A percentile compares a stretch with the other conserved stretches of the same genome.
Conservation (phyloP, 164 flowering plant genomes). For the Macadamia tetraphylla region DNA sequence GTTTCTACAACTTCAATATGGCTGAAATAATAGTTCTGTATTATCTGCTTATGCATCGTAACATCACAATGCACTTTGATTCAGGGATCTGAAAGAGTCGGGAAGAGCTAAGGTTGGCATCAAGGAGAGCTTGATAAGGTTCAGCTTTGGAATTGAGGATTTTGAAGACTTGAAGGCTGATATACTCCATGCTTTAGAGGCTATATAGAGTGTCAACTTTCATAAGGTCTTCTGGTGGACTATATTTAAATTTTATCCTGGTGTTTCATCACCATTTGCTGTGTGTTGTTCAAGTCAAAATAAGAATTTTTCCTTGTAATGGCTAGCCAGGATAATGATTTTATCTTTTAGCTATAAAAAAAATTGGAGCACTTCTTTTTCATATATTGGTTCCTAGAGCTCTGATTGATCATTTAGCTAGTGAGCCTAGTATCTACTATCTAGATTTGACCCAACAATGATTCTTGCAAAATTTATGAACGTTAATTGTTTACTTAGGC, state of each 20-base stretch:
- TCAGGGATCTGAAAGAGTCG: conserved; percentile 72
- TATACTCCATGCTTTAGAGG: conserved; percentile 74
- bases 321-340: too few relatives aligned
- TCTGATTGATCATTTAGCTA: too few relatives aligned
- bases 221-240: too few relatives aligned
- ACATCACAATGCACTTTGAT: neutral
- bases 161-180: conserved; percentile 88
- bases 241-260: too few relatives aligned
- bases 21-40: too few relatives aligned
- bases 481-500: too few relatives aligned
- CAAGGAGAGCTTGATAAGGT: conserved; percentile 82
- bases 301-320: neutral
- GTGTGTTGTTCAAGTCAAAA: neutral
- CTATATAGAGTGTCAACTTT: conserved; percentile 32
- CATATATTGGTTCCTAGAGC: too few relatives aligned
- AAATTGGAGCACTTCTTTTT: too few relatives aligned
- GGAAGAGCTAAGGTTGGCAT: conserved; percentile 79
- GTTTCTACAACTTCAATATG: neutral
- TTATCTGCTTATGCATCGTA: neutral
- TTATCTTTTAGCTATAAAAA: too few relatives aligned
- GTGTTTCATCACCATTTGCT: neutral
- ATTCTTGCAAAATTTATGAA: too few relatives aligned
- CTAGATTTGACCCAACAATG: too few relatives aligned
- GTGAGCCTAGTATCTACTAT: too few relatives aligned
- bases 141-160: conserved; percentile 94